Base-by-base conservation (phyloP, 495 filamentous ascomycete genomes). In the Annulohypoxylon bovei region DNA sequence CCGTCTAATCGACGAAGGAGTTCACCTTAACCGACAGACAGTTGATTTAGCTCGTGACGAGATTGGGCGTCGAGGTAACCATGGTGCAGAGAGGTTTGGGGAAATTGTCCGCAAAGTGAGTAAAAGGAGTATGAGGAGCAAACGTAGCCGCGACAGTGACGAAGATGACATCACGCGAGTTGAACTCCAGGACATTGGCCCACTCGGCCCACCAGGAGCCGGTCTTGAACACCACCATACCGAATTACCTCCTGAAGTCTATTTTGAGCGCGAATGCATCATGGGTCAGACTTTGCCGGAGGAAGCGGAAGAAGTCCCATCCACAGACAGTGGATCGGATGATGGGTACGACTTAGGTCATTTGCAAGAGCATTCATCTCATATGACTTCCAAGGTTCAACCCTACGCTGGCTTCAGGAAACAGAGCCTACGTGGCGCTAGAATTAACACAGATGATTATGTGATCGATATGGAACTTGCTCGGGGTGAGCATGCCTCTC, bases 1-100 rank as follows among this genome's bases (percentile, higher is more conserved):
- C 72, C 80, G 80, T 53, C 75, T 92, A 65, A 81, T 89, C 33
- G 83, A 87, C 69, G 69, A 80, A 70, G 71, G 55, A 1, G 71
- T 73, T 14, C 78, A 77, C 37, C 67, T 83, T 12, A 84, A 84
- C 53, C 76, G 78, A 20, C 78, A 77, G 12, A 75, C 78, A 1
- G 73, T 83, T 6, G 75, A 71, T 49, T 50, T 80, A 39, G 82
- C 79, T 18, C 75, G 78, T 0, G 73, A 69, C 39, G 80, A 77
- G 9, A 60, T 80, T 27, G 69, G 63, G n/a, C 28, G 78, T 68
- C 47, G 73, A 76, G 64, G 75, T 52, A 33, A 79, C 62, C 73
- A 73, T 23, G 57, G 67, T n/a, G 73, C 64, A 18, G 71, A 67
- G 22, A 62, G 35, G 55, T 66, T 77, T 16, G 75, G 76, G 16